Conservation (phyloP, 2,329 filamentous ascomycete species). For the Penicillium capsulatum region DNA sequence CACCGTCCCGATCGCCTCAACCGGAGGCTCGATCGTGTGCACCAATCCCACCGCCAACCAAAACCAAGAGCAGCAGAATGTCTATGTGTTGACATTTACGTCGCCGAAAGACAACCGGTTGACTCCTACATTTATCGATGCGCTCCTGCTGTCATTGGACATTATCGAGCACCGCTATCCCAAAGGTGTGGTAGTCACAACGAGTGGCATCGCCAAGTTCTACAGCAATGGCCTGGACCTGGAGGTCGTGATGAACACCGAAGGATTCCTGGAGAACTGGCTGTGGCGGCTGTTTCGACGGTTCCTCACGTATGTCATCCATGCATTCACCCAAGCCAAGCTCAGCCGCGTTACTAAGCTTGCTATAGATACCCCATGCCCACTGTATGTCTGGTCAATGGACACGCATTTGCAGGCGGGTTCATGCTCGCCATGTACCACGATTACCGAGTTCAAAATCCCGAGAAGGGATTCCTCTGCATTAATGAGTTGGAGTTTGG, state of each 20-base stretch:
- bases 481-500: slow-evolving; percentile 80
- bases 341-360: slow-evolving; percentile 1
- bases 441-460: slow-evolving; percentile 76
- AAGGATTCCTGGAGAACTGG: slow-evolving; percentile 57
- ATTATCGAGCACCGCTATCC: slow-evolving; percentile 64
- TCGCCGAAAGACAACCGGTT: slow-evolving; percentile 74
- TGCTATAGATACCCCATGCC: slow-evolving; percentile 67
- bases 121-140: slow-evolving; percentile 62
- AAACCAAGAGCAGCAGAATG: slow-evolving; percentile 29
- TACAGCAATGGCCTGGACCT: slow-evolving; percentile 82
- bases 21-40: slow-evolving; percentile 58
- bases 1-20: slow-evolving; percentile 54
- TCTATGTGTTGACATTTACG: slow-evolving; percentile 70
- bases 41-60: slow-evolving; percentile 53
- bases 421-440: slow-evolving; percentile 77
- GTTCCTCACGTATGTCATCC: slow-evolving; percentile 51
- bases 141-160: slow-evolving; percentile 68
- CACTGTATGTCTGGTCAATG: slow-evolving; percentile 72
- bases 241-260: slow-evolving; percentile 57
- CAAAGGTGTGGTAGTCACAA: slow-evolving; percentile 73
- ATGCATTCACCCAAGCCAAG: not conserved
- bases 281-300: slow-evolving; percentile 64
- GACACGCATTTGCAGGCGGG: slow-evolving; percentile 78
- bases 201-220: slow-evolving; percentile 71
- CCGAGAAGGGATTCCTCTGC: slow-evolving; percentile 67